Conservation (phyloP, 164 flowering plant species). For the Nymphaea thermarum region DNA sequence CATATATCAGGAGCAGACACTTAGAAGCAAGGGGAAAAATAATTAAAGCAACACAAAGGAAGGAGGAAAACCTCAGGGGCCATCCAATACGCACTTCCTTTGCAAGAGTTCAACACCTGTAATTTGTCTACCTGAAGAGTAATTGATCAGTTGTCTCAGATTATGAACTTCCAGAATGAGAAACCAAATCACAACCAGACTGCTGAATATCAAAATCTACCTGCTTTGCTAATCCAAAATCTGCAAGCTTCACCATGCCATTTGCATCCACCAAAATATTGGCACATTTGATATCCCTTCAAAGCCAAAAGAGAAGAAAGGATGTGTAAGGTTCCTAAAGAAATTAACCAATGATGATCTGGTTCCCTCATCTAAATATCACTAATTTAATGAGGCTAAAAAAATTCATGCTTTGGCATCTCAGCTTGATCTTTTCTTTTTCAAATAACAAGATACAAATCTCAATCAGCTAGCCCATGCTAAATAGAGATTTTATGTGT, state of each 20-base stretch:
- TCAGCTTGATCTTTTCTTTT: background rate
- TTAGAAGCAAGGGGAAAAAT: background rate
- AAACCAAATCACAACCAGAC: background rate
- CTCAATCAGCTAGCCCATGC: too few relatives aligned
- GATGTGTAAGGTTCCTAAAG: background rate
- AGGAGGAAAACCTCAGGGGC: conserved; percentile 85
- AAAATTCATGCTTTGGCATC: background rate
- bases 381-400: too few relatives aligned
- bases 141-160: background rate
- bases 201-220: conserved; percentile 18
- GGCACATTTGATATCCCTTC: conserved; percentile 94
- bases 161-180: background rate
- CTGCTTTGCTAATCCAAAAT: conserved; percentile 95
- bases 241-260: conserved; percentile 94
- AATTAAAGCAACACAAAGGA: background rate
- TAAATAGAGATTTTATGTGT: too few relatives aligned
- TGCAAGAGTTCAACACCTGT: conserved; percentile 79
- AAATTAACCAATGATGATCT: background rate
- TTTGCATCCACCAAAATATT: conserved; percentile 80
- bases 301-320: conserved; percentile 5
- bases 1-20: too few relatives aligned
- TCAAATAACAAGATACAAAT: too few relatives aligned
- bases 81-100: conserved; percentile 97
- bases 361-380: background rate
- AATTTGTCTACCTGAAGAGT: conserved; percentile 56